Conservation (phyloP, 2,329 filamentous ascomycete species). For the Epichloe scottii region DNA sequence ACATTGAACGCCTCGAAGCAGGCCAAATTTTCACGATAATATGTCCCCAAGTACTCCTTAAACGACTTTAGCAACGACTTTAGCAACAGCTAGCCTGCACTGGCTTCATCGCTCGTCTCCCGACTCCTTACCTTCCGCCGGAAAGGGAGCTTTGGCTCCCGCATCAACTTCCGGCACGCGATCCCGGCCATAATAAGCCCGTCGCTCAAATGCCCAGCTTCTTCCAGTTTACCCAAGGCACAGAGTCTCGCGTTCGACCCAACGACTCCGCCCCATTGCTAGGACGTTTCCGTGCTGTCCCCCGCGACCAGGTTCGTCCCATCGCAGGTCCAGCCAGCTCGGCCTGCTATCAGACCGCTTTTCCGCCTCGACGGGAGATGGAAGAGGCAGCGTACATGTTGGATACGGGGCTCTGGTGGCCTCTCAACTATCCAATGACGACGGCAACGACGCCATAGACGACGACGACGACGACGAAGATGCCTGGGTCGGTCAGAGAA, state of each 20-base stretch:
- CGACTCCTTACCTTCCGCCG: not conserved
- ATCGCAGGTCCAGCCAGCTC: slow-evolving; percentile 22
- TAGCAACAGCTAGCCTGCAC: not conserved
- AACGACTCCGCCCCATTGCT: slow-evolving; percentile 47
- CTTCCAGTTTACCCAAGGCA: slow-evolving; percentile 56
- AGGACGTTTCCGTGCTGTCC: slow-evolving; percentile 53
- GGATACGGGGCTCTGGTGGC: slow-evolving; percentile 43
- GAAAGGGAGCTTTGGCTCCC: not conserved
- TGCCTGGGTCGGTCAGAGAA: slow-evolving; percentile 21
- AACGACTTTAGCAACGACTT: not conserved
- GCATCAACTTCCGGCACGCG: slow-evolving; percentile 1
- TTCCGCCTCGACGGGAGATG: slow-evolving; percentile 11
- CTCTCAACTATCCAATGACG: slow-evolving; percentile 25
- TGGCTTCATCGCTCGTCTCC: not conserved
- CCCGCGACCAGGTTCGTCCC: slow-evolving; percentile 24
- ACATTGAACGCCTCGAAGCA: not conserved
- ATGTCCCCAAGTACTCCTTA: not conserved
- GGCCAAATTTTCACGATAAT: not conserved
- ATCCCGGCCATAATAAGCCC: slow-evolving; percentile 1
- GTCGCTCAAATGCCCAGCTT: slow-evolving; percentile 42
- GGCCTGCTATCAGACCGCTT: slow-evolving; percentile 26
- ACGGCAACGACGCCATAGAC: slow-evolving; percentile 17
- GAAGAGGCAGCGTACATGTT: slow-evolving; percentile 41
- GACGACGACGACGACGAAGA: slow-evolving; percentile 15
- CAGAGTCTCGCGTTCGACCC: slow-evolving; percentile 41